A percentile compares a stretch with the other conserved stretches of the same genome.
Evolutionary conservation across 192 early-diverging fungal species (phyloP).

Genomic region (Allomyces arbusculus): DNA sequence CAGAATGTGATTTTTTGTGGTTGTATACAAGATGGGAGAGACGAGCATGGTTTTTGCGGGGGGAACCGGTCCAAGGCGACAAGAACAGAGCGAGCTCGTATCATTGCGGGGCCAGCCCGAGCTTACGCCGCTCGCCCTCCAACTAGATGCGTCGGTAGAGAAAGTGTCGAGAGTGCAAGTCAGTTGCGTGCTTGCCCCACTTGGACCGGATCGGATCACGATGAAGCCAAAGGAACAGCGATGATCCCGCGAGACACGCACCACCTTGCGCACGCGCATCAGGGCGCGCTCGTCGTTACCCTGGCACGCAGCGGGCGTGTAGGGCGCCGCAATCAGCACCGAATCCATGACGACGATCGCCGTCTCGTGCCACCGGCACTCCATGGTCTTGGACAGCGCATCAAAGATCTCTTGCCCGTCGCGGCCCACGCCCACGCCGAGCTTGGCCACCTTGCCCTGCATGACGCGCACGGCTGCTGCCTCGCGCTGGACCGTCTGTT

Average conservation of each 20-base stretch:
- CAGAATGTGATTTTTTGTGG: too few relatives aligned
- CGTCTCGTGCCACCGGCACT: slow-evolving; percentile 17
- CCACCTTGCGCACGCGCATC: slow-evolving; percentile 18
- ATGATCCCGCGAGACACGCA: slow-evolving; percentile 1
- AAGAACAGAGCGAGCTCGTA: too few relatives aligned
- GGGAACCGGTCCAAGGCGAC: too few relatives aligned
- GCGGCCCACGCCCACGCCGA: not conserved
- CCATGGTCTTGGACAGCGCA: slow-evolving; percentile 25
- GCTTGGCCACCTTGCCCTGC: not conserved
- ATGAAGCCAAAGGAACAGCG: too few relatives aligned
- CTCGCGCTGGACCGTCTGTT: not conserved
- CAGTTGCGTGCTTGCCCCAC: not conserved
- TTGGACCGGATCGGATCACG: too few relatives aligned
- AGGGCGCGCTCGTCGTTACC: slow-evolving; percentile 5
- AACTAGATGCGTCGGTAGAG: not conserved
- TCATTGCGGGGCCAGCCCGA: not conserved
- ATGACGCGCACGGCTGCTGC: not conserved
- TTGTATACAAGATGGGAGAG: too few relatives aligned
- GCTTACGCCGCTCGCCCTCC: not conserved
- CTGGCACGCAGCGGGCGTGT: slow-evolving; percentile 12
- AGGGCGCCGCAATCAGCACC: slow-evolving; percentile 23
- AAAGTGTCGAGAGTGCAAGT: not conserved
- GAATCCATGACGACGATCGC: slow-evolving; percentile 27
- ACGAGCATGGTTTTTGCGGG: too few relatives aligned
- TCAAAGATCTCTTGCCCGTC: slow-evolving; percentile 20